Evolutionary conservation across 1,284 basidiomycete species (phyloP).

Genomic region (Volvariella surrecta): DNA sequence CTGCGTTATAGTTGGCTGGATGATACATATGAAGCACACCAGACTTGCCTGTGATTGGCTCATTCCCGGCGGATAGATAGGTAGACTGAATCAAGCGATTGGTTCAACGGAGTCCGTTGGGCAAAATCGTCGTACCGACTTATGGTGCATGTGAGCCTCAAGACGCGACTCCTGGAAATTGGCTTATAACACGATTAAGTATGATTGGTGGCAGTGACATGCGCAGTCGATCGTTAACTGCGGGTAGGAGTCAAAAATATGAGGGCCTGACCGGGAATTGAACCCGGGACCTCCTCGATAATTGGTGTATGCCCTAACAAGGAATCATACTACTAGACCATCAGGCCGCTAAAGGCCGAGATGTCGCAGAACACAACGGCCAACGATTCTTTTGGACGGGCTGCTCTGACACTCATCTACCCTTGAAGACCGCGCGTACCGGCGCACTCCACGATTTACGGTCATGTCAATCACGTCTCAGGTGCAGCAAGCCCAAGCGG

Average conservation of each 20-base stretch:
- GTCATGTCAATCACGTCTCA: constrained; percentile 44
- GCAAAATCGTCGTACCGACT: too few species aligned
- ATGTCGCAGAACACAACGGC: too few species aligned
- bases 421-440: constrained; percentile 1
- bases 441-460: constrained; percentile 2
- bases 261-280: constrained; percentile 70
- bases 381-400: too few species aligned
- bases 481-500: constrained; percentile 43
- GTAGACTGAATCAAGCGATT: constrained; percentile 14
- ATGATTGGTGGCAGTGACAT: neutral
- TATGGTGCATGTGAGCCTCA: constrained; percentile 7
- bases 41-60: constrained; percentile 20
- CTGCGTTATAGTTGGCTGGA: too few species aligned
- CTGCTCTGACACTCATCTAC: too few species aligned
- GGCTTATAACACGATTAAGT: too few species aligned
- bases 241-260: too few species aligned
- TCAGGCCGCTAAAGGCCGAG: constrained; percentile 16
- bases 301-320: constrained; percentile 18
- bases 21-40: too few species aligned
- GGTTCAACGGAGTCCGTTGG: neutral
- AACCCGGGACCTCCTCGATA: constrained; percentile 69
- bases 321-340: constrained; percentile 27
- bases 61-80: constrained; percentile 17
- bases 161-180: constrained; percentile 9
- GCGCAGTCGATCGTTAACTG: too few species aligned